These are phyloP conservation scores for Dichotomopilus funicola DNA, from an alignment of 2,329 filamentous ascomycete species.

Conservation along the genomic window DNA sequence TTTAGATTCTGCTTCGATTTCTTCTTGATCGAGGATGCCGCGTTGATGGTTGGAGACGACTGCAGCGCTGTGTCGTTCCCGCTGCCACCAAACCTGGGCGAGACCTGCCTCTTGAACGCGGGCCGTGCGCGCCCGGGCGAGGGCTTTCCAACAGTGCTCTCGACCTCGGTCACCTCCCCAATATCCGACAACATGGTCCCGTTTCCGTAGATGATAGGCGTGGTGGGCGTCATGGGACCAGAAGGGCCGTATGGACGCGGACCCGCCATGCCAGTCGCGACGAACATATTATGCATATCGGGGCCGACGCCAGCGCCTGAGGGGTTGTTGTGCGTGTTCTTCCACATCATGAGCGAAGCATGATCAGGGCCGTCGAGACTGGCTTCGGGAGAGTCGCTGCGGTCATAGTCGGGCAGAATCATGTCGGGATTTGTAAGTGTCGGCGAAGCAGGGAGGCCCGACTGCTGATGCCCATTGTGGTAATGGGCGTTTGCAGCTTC, in stretches of 20 bases:
- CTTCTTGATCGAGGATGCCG: conserved; percentile 39
- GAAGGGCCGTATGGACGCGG: conserved; percentile 28
- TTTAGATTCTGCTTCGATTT: conserved; percentile 35
- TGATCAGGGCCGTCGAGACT: conserved; percentile 40
- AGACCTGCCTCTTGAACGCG: conserved; percentile 28
- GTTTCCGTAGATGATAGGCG: conserved; percentile 63
- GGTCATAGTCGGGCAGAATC: conserved; percentile 75
- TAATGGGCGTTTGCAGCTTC: conserved; percentile 24
- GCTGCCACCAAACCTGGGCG: conserved; percentile 23
- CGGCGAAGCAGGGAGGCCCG: conserved; percentile 60
- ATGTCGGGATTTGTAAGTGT: conserved; percentile 91
- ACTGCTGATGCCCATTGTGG: conserved; percentile 33
- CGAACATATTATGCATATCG: conserved; percentile 39
- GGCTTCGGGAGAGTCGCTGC: conserved; percentile 46
- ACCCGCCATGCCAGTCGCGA: conserved; percentile 31
- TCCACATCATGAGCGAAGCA: conserved; percentile 48
- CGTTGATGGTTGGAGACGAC: conserved; percentile 42
- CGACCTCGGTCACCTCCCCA: conserved; percentile 48
- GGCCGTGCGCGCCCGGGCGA: conserved; percentile 34
- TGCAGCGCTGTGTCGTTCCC: conserved; percentile 32
- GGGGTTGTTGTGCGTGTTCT: conserved; percentile 36
- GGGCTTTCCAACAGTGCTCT: conserved; percentile 41
- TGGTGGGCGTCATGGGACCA: conserved; percentile 46
- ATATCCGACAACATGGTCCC: conserved; percentile 65
- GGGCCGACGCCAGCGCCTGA: conserved; percentile 20